Percentiles rank a stretch among this genome's conserved stretches.
Evolutionary conservation across 352 stramenopile species (phyloP).

Genomic region (Phytophthora tentaculata): DNA sequence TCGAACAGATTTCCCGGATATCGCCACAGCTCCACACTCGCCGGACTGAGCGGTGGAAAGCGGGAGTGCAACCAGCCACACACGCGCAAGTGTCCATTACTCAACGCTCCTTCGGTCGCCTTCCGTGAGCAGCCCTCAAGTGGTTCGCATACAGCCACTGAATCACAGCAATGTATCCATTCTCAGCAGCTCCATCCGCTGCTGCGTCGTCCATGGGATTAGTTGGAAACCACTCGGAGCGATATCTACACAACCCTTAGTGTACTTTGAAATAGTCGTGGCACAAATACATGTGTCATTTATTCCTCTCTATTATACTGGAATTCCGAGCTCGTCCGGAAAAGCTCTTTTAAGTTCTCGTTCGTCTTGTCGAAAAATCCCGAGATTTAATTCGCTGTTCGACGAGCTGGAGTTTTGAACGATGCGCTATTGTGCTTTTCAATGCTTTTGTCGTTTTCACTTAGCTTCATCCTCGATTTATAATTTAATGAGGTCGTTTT

Average conservation of each 20-base stretch:
- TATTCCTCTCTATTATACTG: conserved; percentile 11
- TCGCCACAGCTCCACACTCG: conserved; percentile 10
- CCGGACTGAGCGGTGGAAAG: too few relatives aligned
- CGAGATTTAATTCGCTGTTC: too few relatives aligned
- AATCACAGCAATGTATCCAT: conserved; percentile 23
- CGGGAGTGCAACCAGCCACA: conserved; percentile 9
- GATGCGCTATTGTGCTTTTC: too few relatives aligned
- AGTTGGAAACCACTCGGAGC: conserved; percentile 18
- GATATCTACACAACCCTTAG: conserved; percentile 10
- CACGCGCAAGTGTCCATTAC: conserved; percentile 18
- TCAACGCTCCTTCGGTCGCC: conserved; percentile 21
- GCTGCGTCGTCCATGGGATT: conserved; percentile 26
- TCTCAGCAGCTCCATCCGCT: conserved; percentile 23
- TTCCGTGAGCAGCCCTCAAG: conserved; percentile 16
- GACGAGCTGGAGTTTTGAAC: too few relatives aligned
- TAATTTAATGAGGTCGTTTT: too few relatives aligned
- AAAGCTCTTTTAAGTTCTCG: too few relatives aligned
- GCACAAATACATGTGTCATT: conserved; percentile 16
- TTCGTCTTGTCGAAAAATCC: too few relatives aligned
- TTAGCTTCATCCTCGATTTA: too few relatives aligned
- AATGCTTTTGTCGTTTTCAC: too few relatives aligned
- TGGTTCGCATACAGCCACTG: conserved; percentile 14
- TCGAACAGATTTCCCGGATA: conserved; percentile 6
- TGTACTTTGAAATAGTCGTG: conserved; percentile 21
- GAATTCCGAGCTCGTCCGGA: conserved; percentile 12